A percentile compares a stretch with the other conserved stretches of the same genome.
Conservation (phyloP, 768 basidiomycete species). For the Rhizopogon rudus region DNA sequence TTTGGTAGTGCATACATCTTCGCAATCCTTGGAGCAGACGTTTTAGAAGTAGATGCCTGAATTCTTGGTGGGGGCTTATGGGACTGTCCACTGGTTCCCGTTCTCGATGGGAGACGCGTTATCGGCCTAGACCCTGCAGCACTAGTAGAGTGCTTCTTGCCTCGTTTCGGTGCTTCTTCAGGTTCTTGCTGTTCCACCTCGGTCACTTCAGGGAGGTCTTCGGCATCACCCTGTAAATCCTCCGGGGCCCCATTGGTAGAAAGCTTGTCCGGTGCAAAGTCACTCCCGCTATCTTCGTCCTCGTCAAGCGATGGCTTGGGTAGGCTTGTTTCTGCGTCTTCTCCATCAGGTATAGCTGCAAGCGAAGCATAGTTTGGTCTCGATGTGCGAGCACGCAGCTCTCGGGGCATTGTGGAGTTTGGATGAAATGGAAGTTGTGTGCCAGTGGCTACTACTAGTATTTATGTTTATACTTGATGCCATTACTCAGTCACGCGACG, state of each 20-base stretch:
- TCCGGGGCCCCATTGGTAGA: constrained; percentile 22
- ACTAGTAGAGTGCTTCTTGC: constrained; percentile 5
- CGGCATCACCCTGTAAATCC: constrained; percentile 25
- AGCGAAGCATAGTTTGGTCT: constrained; percentile 45
- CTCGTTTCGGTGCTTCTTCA: constrained; percentile 6
- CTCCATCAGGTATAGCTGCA: constrained; percentile 28
- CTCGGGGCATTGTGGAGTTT: constrained; percentile 42
- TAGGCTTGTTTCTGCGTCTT: constrained; percentile 30
- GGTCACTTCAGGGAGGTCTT: constrained; percentile 24
- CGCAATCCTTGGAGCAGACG: constrained; percentile 11
- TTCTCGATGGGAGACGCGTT: constrained; percentile 5
- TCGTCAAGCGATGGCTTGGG: constrained; percentile 25
- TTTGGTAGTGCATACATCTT: constrained; percentile 57
- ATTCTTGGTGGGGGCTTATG: constrained; percentile 17
- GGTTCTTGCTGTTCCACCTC: constrained; percentile 15
- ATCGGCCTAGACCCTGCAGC: neutral
- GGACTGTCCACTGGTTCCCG: constrained; percentile 7
- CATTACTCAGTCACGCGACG: too few species aligned
- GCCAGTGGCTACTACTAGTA: too few species aligned
- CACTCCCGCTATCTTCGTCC: constrained; percentile 43
- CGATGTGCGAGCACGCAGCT: constrained; percentile 51
- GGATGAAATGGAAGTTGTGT: neutral
- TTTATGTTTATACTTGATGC: too few species aligned
- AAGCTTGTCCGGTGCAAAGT: constrained; percentile 43
- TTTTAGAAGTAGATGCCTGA: constrained; percentile 5